These are phyloP conservation scores for Medicago truncatula DNA, from an alignment of 306 rosid species.

Conservation along the genomic window MtrunA17r5.0-ANR NC_053047.1:21566501-21567000, in stretches of 20 bases:
- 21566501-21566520: not conserved
- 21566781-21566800: constrained; percentile 61
- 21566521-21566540: not conserved
- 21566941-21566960: constrained; percentile 1
- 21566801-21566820: constrained; percentile 37
- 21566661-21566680: constrained; percentile 93
- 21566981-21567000: not conserved
- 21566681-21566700: constrained; percentile 78
- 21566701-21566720: constrained; percentile 70
- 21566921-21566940: constrained; percentile 24
- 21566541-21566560: not conserved
- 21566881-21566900: constrained; percentile 31
- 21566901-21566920: constrained; percentile 19
- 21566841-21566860: constrained; percentile 5
- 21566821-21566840: constrained; percentile 14
- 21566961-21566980: not conserved
- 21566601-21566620: constrained; percentile 21
- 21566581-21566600: not conserved
- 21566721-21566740: constrained; percentile 56
- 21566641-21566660: constrained; percentile 83
- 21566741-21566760: constrained; percentile 69
- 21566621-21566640: constrained; percentile 49
- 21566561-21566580: constrained; percentile 1
- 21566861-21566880: constrained; percentile 24
- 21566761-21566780: constrained; percentile 54